Evolutionary conservation across 352 stramenopile species (phyloP), one percentile per base, ranked within the genome.

Genomic region (Globisporangium spiculum): DNA sequence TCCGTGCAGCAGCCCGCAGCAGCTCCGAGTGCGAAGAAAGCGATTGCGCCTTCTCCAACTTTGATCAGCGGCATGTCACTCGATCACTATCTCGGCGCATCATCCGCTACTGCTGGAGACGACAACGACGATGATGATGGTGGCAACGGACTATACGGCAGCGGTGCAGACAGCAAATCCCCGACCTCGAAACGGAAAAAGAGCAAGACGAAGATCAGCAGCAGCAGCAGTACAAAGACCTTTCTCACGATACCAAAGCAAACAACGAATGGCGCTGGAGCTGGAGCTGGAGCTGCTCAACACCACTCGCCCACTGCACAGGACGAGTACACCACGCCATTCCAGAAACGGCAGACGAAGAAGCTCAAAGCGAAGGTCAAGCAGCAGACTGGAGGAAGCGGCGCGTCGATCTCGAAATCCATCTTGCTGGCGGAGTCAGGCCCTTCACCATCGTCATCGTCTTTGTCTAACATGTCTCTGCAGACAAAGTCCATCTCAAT

Each of bases 51-150:
- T 7, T 63, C 71, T 7, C 44, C 69, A 4, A 55, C 66, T 0
- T 69, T 85, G 34, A 74, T 89, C 36, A 84, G 69, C 30, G 80
- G 82, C 46, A 89, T 91, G 80, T 88, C 82, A 12, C 71, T 91
- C 14, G 79, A 90, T 59, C 76, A 81, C 59, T 90, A 89, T 58
- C 70, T 90, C 8, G 83, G 80, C 14, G 75, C 78, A n/a, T 70
- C 74, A 2, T 57, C 59, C n/a, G 53, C 58, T 44, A 60, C 5
- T 2, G 60, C 53, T 30, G 65, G 65, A 2, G 32, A 64, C 27
- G 57, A 62, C 5, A 60, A 59, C 20, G 60, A 67, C 7, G 60
- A 75, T 22, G 52, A 36, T 20, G 52, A n/a, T 32, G 53, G 14
- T 32, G 24, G 14, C 38, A 52, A 22, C 8, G 44, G 18, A 52